A percentile compares a stretch with the other conserved stretches of the same genome.
Evolutionary conservation across 2,329 filamentous ascomycete genomes (phyloP).

Genomic region (Pseudocercospora macadamiae): DNA sequence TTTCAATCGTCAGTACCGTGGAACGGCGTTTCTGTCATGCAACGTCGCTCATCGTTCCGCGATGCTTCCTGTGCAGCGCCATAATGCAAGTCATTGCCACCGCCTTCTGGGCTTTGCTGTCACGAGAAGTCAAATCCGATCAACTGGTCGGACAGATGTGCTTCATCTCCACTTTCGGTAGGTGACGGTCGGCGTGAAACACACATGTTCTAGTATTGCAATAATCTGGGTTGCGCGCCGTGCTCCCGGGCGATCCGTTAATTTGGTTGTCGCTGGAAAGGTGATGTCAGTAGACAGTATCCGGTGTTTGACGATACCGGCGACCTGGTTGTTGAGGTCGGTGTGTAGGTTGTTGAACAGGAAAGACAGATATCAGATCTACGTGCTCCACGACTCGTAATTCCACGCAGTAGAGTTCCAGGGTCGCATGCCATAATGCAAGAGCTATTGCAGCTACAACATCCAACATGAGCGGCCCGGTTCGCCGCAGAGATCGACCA

Average conservation of each 20-base stretch:
- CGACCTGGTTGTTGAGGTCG: not conserved
- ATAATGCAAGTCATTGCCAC: not conserved
- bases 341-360: not conserved
- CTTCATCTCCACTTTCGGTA: not conserved
- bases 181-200: not conserved
- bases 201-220: not conserved
- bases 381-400: not conserved
- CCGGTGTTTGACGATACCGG: not conserved
- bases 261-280: not conserved
- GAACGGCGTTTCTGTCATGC: not conserved
- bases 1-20: not conserved
- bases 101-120: not conserved
- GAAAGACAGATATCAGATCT: not conserved
- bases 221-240: slow-evolving; percentile 1
- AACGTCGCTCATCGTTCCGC: not conserved
- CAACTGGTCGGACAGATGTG: not conserved
- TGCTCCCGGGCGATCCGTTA: not conserved
- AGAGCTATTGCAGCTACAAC: slow-evolving; percentile 9
- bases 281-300: slow-evolving; percentile 3
- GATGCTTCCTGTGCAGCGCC: not conserved
- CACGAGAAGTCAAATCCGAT: not conserved
- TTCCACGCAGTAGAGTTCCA: not conserved
- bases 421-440: slow-evolving; percentile 7
- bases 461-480: slow-evolving; percentile 5
- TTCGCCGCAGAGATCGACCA: slow-evolving; percentile 7